Conservation (phyloP, 208 protist species). For the Wallacemonas collosoma region DNA sequence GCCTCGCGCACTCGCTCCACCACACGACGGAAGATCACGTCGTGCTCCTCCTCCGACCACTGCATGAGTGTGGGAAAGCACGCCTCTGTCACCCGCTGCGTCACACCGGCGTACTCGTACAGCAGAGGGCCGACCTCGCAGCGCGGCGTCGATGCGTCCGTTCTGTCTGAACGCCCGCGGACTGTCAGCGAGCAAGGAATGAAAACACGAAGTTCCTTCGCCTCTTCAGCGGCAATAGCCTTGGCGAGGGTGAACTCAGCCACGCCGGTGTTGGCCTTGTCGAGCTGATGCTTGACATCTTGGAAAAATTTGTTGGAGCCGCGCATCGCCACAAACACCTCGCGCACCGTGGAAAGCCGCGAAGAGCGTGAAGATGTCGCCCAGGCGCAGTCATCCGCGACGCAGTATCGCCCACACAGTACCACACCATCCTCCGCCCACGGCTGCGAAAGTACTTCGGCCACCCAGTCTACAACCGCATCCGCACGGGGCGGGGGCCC, state of each 20-base stretch:
- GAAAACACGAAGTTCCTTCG: constrained; percentile 73
- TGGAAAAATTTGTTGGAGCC: constrained; percentile 72
- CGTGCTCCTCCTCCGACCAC: constrained; percentile 71
- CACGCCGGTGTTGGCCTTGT: neutral
- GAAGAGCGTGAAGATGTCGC: constrained; percentile 66
- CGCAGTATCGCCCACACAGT: constrained; percentile 67
- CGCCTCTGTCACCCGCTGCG: constrained; percentile 76
- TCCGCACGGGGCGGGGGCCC: constrained; percentile 18
- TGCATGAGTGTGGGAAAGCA: constrained; percentile 77
- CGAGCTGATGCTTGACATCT: constrained; percentile 65
- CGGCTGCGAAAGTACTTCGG: neutral
- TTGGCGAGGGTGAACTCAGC: constrained; percentile 62
- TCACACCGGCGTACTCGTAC: constrained; percentile 53
- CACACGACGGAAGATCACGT: constrained; percentile 46
- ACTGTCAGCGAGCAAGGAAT: constrained; percentile 58
- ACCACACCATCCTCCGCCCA: constrained; percentile 65
- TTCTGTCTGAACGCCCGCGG: neutral
- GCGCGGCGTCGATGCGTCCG: neutral
- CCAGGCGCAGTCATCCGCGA: constrained; percentile 86
- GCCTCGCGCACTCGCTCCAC: constrained; percentile 46
- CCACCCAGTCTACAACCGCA: constrained; percentile 65
- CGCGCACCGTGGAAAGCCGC: constrained; percentile 46
- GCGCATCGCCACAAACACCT: constrained; percentile 84
- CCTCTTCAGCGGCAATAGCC: constrained; percentile 47
- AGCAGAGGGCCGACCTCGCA: neutral